Evolutionary conservation across 2,329 filamentous ascomycete species (phyloP), one percentile per base, ranked within the genome.

Genomic region (Nannizziopsis arthrosporioides): DNA sequence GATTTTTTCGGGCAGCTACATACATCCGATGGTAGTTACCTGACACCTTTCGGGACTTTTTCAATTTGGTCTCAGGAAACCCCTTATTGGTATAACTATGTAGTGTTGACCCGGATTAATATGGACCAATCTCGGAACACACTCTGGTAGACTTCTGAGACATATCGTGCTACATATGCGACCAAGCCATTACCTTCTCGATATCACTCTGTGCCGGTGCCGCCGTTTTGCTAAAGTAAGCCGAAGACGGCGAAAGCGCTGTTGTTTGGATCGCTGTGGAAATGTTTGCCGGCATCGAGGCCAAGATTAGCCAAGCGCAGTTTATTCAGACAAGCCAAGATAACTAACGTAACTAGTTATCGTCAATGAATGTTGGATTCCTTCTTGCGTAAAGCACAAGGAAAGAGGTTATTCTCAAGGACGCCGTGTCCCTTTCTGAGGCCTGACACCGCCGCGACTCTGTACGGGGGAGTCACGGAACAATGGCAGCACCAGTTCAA

Each of bases 341-440:
- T 68, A 30, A 63, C 69, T 47, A 54, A 68, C 50, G 66, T 3
- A 4, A 3, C 7, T 27, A 61, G 10, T 55, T 64, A n/a, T n/a
- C n/a, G 56, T 57, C 61, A 7, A 56, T 64, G 15, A 64, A 69
- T 57, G 61, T 66, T 50, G 66, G 65, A 7, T 68, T 68, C 53
- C 53, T 68, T 9, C 65, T 66, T 1, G 65, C 59, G 6, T 68
- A 62, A 46, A 53, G 52, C 8, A 53, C 51, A 9, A 34, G 45
- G 38, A 49, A 54, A 7, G 54, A 54, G 11, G 59, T 58, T n/a
- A 54, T 57, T 38, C 61, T 66, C 48, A 68, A 66, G 52, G 56
- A 61, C 31, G 55, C 59, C 5, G 55, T 68, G n/a, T 54, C 53
- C 39, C 52, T 66, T 2, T 49, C 63, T 42, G 56, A 60, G 3